Percentiles rank a stretch among this genome's conserved stretches.
Evolutionary conservation across 108 stramenopile species (phyloP).

Genomic region (Schizochytrium sp.): DNA sequence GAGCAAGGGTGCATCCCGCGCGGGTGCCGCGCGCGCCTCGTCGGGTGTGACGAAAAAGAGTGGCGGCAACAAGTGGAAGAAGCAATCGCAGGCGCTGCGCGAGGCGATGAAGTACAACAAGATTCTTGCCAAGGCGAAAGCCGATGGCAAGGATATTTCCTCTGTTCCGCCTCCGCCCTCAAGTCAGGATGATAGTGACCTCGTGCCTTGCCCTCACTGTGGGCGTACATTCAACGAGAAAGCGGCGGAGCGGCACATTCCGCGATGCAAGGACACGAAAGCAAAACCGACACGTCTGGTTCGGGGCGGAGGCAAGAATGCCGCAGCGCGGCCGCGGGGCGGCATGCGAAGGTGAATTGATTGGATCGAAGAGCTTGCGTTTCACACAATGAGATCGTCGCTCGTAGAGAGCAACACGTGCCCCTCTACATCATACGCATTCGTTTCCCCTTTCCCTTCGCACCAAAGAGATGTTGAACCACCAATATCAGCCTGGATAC

Average conservation of each 20-base stretch:
- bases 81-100: constrained; percentile 35
- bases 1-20: neutral
- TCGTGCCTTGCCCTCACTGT: constrained; percentile 51
- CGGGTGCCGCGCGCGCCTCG: neutral
- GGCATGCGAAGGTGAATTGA: neutral
- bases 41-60: neutral
- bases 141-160: constrained; percentile 24
- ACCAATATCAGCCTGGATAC: no score
- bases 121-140: constrained; percentile 27
- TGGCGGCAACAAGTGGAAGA: constrained; percentile 29
- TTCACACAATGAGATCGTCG: no score
- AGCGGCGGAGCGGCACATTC: constrained; percentile 51
- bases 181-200: constrained; percentile 17
- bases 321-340: neutral
- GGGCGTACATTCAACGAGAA: constrained; percentile 44
- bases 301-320: neutral
- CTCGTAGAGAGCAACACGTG: no score
- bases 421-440: no score
- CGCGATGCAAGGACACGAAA: constrained; percentile 40
- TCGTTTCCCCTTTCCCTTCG: no score
- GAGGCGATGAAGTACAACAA: constrained; percentile 31
- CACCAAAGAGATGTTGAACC: no score
- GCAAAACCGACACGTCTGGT: constrained; percentile 27
- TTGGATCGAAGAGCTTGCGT: no score
- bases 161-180: constrained; percentile 31